phyloP scores from a whole-genome alignment of 108 stramenopile genomes.

The Mayamaea pseudoterrestris region DNA sequence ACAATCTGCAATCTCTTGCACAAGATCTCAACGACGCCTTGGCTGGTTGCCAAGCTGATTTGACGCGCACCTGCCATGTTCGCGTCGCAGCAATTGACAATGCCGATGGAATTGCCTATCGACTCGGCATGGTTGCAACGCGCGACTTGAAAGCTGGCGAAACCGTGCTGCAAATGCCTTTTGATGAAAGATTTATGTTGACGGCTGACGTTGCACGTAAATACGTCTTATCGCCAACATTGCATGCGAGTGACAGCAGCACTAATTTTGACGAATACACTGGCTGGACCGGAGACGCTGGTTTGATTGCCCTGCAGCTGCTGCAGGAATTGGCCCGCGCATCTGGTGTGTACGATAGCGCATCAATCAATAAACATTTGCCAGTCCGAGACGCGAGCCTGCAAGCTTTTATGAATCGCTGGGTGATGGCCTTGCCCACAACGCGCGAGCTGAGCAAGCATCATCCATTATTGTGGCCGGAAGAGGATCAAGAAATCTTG shows the following conservation, averaged over 20 bases:
- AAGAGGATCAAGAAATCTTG: conserved; percentile 67
- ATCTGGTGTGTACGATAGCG: conserved; percentile 10
- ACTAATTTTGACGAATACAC: conserved; percentile 63
- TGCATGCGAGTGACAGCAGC: too few relatives aligned
- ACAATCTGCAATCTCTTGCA: too few relatives aligned
- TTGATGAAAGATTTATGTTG: conserved; percentile 35
- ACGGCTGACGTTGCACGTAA: conserved; percentile 35
- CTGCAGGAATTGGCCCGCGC: conserved; percentile 61
- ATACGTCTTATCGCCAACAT: conserved; percentile 35
- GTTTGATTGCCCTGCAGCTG: conserved; percentile 54
- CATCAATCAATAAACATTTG: not conserved
- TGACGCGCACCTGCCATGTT: too few relatives aligned
- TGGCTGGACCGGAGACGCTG: conserved; percentile 81
- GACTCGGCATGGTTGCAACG: conserved; percentile 64
- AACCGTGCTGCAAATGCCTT: conserved; percentile 36
- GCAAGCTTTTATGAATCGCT: conserved; percentile 42
- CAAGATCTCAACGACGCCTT: too few relatives aligned
- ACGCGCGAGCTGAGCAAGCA: conserved; percentile 27
- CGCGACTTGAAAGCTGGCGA: conserved; percentile 37
- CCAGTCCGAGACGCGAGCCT: conserved; percentile 24
- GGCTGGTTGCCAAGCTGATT: too few relatives aligned
- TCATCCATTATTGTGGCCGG: conserved; percentile 69
- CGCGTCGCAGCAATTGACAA: not conserved
- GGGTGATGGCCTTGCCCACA: conserved; percentile 50
- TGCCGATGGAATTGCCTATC: conserved; percentile 2